Base-by-base conservation (phyloP, 176 grass and related monocot species). In the Bonia amplexicaulis region DNA sequence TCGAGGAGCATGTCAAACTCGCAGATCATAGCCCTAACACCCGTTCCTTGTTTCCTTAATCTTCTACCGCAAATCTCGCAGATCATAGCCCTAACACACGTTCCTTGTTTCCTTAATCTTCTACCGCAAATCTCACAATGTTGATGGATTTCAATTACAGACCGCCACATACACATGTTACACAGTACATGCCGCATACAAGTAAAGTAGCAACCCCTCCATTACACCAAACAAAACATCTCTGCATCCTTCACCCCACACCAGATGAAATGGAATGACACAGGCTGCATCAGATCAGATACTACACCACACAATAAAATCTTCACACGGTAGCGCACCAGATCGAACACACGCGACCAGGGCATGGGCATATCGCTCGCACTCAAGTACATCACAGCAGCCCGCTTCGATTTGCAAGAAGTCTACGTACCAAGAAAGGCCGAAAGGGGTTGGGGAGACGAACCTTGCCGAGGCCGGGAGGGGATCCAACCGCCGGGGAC, bases 391-490 rank as follows among this genome's bases (percentile, higher is more conserved):
- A 67, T 41, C 69, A 41, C 9, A 45, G 26, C 20, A 42, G 27
- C 29, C 58, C 51, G 27, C 3, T 75, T 73, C 27, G 23, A 81
- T 70, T 26, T 14, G 23, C 31, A 44, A 37, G 6, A 52, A 58
- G 8, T 25, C 17, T 7, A 51, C 31, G 6, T 26, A 14, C 66
- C 6, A 29, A 6, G 3, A 3, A n/a, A 11, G 29, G 12, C 8
- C 4, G 42, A 29, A 11, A 29, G 16, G 79, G 13, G 22, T 10
- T 29, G 14, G 37, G 73, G 23, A 44, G 75, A 60, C 76, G 51
- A 80, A 91, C 85, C 89, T 77, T 91, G 75, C 69, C 81, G 81
- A 83, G 75, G 52, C 60, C 53, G 15, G 23, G 33, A 61, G 44
- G 62, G 15, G 76, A 80, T 59, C 69, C 54, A 33, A 33, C 69